Base-by-base conservation (phyloP, 805 yeast genomes). In the Novakomyces olei region DNA sequence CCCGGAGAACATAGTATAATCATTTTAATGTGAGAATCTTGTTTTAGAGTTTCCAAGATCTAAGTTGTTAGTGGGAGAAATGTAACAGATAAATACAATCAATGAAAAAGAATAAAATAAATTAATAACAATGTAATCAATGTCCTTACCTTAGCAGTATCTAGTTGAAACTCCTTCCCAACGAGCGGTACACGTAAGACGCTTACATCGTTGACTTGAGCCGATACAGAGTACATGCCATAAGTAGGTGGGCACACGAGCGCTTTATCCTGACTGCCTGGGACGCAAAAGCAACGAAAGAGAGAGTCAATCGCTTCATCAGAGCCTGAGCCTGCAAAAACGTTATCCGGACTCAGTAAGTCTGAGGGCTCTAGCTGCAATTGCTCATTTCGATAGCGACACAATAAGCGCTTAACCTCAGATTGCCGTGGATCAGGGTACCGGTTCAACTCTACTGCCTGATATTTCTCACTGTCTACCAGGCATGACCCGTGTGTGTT, bases 381-480 rank as follows among this genome's bases (percentile, higher is more conserved):
- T 37, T 62, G 65, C 2, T 48, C 39, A 49, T 79, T 81, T 40
- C 98, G 65, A 47, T 74, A 74, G 26, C 67, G 58, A 31, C 77
- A 68, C 32, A 85, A 60, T 40, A 70, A 70, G 39, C 65, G 56
- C 49, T 88, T 88, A 44, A 88, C 62, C 22, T 62, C 72, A 5
- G 65, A 37, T 47, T 85, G 96, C 54, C 88, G 95, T 6, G 98
- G 98, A 46, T 88, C 98, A 12, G 98, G 98, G 50, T 88, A 88
- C 46, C 98, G 64, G 58, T 88, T 73, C 43, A 88, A 67, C 31
- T 71, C 73, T 40, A 69, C 55, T 1, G 42, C 36, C 9, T 49
- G 37, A n/a, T n/a, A n/a, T n/a, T n/a, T n/a, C n/a, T n/a, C n/a
- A n/a, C n/a, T n/a, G 39, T 75, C 85, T 1, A 51, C 53, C 10